Evolutionary conservation across 1,139 yeast species (phyloP), one percentile per base, ranked within the genome.

Genomic region (Suhomyces coccinellae): DNA sequence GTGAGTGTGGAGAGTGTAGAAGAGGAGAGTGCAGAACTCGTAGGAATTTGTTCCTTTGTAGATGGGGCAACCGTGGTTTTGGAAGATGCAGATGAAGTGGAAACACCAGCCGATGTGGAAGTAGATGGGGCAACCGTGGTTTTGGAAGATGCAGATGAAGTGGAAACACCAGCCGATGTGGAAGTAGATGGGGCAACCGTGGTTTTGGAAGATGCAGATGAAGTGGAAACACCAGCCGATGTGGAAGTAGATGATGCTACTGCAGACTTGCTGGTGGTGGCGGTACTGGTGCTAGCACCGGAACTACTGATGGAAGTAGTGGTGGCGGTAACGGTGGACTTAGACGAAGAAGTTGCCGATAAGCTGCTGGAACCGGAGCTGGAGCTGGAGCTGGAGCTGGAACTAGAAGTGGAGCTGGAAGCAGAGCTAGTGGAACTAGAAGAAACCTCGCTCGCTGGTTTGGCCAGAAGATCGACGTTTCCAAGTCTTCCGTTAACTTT

Each of bases 401-500:
- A 26, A 28, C 39, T 29, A 8, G 43, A 17, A 20, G 8, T 20
- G 24, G 24, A 20, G 8, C 24, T 20, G 16, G 38, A 26, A 6
- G 49, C 32, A 20, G 26, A 31, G n/a, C 40, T 20, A 9, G 37
- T 24, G 22, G 48, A 37, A 15, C 38, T 12, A 9, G 45, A 20
- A 8, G 29, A 26, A 4, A 20, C 24, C 7, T 20, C 24, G 24
- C 24, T 20, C 24, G 7, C 24, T 20, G 24, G 8, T 9, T 20
- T 20, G 24, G 7, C 7, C 24, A 20, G 24, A 8, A 11, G n/a
- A 6, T 39, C 14, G 13, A 14, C 29, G 41, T 82, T 83, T 5
- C 62, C 59, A 38, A 67, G 15, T 65, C 90, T 80, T 13, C 90
- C 91, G 54, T 82, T 76, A 37, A 87, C 73, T 46, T 67, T 62